Evolutionary conservation across 257 asterid genomes (phyloP).

Genomic region (Nemophila menziesii): DNA sequence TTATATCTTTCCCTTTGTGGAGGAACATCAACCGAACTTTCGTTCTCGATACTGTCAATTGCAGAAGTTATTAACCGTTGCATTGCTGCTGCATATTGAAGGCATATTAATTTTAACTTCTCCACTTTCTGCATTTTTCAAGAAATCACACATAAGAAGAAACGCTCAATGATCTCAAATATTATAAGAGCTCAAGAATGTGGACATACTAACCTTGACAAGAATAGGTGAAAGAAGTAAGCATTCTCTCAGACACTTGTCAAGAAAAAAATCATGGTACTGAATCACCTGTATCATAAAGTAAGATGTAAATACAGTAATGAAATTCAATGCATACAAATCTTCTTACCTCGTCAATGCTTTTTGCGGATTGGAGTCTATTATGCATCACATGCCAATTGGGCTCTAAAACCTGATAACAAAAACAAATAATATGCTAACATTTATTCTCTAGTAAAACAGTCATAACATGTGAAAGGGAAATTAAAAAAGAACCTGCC

Average conservation of each 20-base stretch:
- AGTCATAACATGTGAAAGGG: not conserved
- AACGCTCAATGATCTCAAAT: constrained; percentile 6
- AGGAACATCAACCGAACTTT: constrained; percentile 17
- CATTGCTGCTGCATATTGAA: constrained; percentile 86
- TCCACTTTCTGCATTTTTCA: constrained; percentile 64
- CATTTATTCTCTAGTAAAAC: not conserved
- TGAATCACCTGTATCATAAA: constrained; percentile 62
- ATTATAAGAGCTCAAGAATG: not conserved
- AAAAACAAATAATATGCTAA: not conserved
- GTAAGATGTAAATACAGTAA: constrained; percentile 2
- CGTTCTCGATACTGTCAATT: constrained; percentile 29
- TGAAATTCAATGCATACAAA: constrained; percentile 6
- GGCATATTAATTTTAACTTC: constrained; percentile 75
- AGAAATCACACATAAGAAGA: constrained; percentile 9
- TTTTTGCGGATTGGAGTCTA: constrained; percentile 88
- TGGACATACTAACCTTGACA: constrained; percentile 50
- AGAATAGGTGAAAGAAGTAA: constrained; percentile 87
- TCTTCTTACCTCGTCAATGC: constrained; percentile 79
- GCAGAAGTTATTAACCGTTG: constrained; percentile 71
- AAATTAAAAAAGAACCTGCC: constrained; percentile 28
- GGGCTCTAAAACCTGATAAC: constrained; percentile 84
- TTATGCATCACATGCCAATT: constrained; percentile 92
- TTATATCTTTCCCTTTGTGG: constrained; percentile 33
- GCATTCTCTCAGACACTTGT: constrained; percentile 86
- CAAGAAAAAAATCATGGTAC: constrained; percentile 86